Conservation (phyloP, 1,139 yeast species). For the Yamadazyma oceani region DNA sequence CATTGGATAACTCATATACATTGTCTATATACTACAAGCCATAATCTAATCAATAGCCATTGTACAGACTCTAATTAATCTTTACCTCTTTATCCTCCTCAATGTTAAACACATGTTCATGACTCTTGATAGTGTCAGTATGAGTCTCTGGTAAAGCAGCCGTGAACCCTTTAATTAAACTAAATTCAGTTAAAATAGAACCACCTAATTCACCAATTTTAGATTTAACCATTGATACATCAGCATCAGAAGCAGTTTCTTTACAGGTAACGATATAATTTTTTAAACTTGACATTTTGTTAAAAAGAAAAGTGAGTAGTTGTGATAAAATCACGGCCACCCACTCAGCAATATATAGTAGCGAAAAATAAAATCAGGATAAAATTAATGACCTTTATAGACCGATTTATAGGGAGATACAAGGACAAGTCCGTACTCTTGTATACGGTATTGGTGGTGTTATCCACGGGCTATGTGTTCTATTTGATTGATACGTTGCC, state of each 20-base stretch:
- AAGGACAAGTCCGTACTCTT: slow-evolving; percentile 38
- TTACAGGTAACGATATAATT: slow-evolving; percentile 41
- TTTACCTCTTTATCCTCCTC: slow-evolving; percentile 65
- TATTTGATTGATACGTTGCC: slow-evolving; percentile 35
- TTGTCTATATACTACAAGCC: too few species aligned
- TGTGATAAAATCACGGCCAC: not conserved
- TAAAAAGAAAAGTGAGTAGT: slow-evolving; percentile 1
- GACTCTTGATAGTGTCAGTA: slow-evolving; percentile 37
- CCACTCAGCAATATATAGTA: not conserved
- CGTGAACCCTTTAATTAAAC: slow-evolving; percentile 67
- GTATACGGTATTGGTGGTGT: slow-evolving; percentile 33
- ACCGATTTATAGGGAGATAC: slow-evolving; percentile 26
- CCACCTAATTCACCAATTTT: slow-evolving; percentile 56
- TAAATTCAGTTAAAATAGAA: slow-evolving; percentile 59
- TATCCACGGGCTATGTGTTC: slow-evolving; percentile 35
- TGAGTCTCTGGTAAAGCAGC: slow-evolving; percentile 54
- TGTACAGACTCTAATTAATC: slow-evolving; percentile 30
- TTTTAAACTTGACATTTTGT: slow-evolving; percentile 19
- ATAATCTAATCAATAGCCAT: too few species aligned
- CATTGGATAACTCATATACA: too few species aligned
- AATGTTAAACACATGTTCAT: slow-evolving; percentile 50
- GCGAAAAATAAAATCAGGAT: too few species aligned
- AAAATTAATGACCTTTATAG: slow-evolving; percentile 22
- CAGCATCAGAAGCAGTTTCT: slow-evolving; percentile 33
- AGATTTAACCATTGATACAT: slow-evolving; percentile 30